Conservation (phyloP, 2,329 filamentous ascomycete species). For the Ciborinia camelliae region DNA sequence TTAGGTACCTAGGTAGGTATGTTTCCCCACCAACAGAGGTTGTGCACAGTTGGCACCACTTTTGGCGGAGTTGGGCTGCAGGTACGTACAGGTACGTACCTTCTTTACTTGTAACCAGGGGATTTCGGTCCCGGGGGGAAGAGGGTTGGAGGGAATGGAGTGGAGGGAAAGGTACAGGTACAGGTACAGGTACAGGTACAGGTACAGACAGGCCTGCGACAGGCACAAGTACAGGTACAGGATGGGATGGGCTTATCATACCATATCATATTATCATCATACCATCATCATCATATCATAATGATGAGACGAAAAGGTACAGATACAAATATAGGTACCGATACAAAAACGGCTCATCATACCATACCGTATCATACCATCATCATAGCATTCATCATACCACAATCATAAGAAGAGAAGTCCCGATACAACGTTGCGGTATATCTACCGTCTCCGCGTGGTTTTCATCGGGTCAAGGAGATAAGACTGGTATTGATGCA, state of each 20-base stretch:
- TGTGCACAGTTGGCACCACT: conserved; percentile 4
- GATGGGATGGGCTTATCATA: background rate
- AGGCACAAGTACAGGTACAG: background rate
- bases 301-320: background rate
- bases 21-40: conserved; percentile 2
- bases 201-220: background rate
- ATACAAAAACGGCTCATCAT: background rate
- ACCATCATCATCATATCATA: background rate
- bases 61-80: conserved; percentile 7
- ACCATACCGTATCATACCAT: too few relatives aligned
- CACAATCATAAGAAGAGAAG: background rate
- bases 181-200: background rate
- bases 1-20: too few relatives aligned
- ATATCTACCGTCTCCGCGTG: background rate
- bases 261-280: background rate
- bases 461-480: too few relatives aligned
- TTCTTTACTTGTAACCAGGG: background rate
- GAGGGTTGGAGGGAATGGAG: too few relatives aligned
- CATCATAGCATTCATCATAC: too few relatives aligned
- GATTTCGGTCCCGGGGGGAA: background rate
- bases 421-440: background rate
- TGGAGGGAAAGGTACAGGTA: background rate
- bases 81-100: too few relatives aligned
- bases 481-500: too few relatives aligned
- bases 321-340: too few relatives aligned